Evolutionary conservation across 31 red algal species (phyloP).

Genomic region (Porphyra umbilicalis): DNA sequence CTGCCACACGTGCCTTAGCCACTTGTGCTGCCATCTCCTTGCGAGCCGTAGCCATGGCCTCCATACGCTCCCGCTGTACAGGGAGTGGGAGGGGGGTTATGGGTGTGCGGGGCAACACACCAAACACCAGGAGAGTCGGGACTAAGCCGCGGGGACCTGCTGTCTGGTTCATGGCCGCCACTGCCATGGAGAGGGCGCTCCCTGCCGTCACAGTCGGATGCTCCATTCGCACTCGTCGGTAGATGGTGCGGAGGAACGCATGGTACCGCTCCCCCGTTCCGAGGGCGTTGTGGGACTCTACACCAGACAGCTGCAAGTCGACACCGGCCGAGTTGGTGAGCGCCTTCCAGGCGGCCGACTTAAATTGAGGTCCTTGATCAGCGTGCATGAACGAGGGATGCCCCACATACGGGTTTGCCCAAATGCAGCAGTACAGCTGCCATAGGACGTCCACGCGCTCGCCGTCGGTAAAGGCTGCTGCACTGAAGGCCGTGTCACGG

Average conservation of each 20-base stretch:
- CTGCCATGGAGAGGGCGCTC: neutral
- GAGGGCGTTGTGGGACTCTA: too few species aligned
- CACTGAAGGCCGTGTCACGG: neutral
- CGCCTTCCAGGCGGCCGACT: neutral
- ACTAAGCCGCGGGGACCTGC: neutral
- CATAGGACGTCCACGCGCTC: too few species aligned
- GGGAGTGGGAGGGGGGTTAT: neutral
- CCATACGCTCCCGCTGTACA: neutral
- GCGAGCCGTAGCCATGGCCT: neutral
- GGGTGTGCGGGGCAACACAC: neutral
- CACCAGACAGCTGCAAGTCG: too few species aligned
- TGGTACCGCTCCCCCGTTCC: conserved; percentile 7
- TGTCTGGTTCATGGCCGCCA: neutral
- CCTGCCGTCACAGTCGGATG: neutral
- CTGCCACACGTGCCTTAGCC: neutral
- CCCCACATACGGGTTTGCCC: neutral
- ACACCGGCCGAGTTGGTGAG: neutral
- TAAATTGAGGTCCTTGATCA: conserved; percentile 12
- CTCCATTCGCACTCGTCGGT: neutral
- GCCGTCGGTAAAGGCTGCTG: neutral
- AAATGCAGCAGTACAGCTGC: neutral
- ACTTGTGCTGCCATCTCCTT: neutral
- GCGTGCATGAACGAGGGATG: neutral
- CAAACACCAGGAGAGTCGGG: conserved; percentile 7
- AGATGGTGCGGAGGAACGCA: neutral